Conservation (phyloP, 768 basidiomycete genomes). For the Phaffia tasmanica region DNA sequence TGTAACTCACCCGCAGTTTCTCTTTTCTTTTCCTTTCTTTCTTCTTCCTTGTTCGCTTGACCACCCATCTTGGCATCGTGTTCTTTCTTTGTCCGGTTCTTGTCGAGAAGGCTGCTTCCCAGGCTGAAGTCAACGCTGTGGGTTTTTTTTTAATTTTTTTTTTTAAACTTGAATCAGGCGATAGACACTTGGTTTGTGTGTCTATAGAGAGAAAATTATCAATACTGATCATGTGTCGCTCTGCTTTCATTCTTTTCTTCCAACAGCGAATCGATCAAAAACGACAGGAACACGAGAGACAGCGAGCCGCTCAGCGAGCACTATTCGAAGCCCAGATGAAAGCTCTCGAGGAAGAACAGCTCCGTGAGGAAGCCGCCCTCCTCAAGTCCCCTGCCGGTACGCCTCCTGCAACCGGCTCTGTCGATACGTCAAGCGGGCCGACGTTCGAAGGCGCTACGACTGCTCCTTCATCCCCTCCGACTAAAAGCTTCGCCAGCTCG, state of each 20-base stretch:
- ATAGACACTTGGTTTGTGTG: not conserved
- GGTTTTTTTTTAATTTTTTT: slow-evolving; percentile 37
- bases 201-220: not conserved
- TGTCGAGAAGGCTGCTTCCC: slow-evolving; percentile 71
- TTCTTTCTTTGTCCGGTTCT: slow-evolving; percentile 29
- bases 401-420: slow-evolving; percentile 22
- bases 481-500: slow-evolving; percentile 48
- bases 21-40: slow-evolving; percentile 28
- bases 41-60: not conserved
- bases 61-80: not conserved
- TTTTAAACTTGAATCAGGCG: not conserved
- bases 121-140: slow-evolving; percentile 75
- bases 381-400: slow-evolving; percentile 40
- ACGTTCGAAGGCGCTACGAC: slow-evolving; percentile 25
- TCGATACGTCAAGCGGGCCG: slow-evolving; percentile 12
- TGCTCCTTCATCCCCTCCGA: slow-evolving; percentile 20
- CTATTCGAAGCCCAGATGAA: slow-evolving; percentile 92
- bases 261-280: slow-evolving; percentile 75
- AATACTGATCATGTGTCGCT: not conserved
- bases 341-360: slow-evolving; percentile 79
- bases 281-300: slow-evolving; percentile 78
- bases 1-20: slow-evolving; percentile 28
- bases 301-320: slow-evolving; percentile 72
- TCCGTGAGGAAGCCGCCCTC: slow-evolving; percentile 54
- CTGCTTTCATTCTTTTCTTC: slow-evolving; percentile 20